Evolutionary conservation across 768 basidiomycete genomes (phyloP), one percentile per base, ranked within the genome.

Genomic region (Pisolithus microcarpus): DNA sequence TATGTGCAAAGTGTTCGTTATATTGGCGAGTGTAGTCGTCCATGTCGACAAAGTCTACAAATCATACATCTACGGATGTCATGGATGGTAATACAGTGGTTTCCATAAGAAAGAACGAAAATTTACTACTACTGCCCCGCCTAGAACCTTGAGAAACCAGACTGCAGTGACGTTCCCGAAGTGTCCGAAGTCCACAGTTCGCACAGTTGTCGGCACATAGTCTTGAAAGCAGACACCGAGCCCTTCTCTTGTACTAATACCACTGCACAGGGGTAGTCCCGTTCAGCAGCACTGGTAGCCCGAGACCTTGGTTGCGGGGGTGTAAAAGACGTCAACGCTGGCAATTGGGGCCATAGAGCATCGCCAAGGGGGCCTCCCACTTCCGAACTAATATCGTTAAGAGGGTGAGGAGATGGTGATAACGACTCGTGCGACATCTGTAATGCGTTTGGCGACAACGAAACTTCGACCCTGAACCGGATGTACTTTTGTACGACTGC

Each of bases 211-310:
- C 79, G 79, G 73, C 85, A 89, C 10, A 92, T 74, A 5, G 76
- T 71, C 66, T 83, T 85, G 73, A 96, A 95, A 43, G 87, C 84
- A 49, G 90, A 85, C 62, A 87, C 76, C 6, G 91, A 89, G 23
- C 94, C 94, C 67, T 92, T 96, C 73, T 96, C 93, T 56, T 89
- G 84, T 21, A 88, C 77, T 58, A 98, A 70, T 49, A 83, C 81
- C 54, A 94, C 78, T 39, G 81, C 81, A 39, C 86, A 87, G 50
- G 73, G 64, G 56, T 73, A 79, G n/a, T 36, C 30, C 7, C 16
- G 18, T 13, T 11, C n/a, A n/a, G 61, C 65, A 30, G 53, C 50
- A 30, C 63, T 61, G 16, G 61, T 61, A 30, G 49, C 46, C 13
- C 13, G 34, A 2, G 4, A 65, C 64, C 43, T 58, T 66, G 34